Evolutionary conservation across 1,284 basidiomycete species (phyloP).

Genomic region (Apiotrichum akiyoshidainum): DNA sequence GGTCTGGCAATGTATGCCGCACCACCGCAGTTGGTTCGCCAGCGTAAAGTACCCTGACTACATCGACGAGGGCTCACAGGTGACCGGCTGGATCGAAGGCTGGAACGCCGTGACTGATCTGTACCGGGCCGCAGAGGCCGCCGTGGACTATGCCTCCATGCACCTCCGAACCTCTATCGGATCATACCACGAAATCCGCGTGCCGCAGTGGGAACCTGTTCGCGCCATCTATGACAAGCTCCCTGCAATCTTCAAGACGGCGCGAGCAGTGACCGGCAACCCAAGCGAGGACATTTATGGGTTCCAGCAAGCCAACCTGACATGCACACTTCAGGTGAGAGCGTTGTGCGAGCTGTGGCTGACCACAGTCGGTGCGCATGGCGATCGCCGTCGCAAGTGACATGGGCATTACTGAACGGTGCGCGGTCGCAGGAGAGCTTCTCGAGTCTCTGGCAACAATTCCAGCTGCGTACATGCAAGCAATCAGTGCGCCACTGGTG

Average conservation of each 20-base stretch:
- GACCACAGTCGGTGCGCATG: conserved; percentile 22
- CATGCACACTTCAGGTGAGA: conserved; percentile 20
- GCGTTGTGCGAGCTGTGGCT: background rate
- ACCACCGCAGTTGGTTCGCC: no score
- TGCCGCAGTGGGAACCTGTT: no score
- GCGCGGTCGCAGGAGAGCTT: conserved; percentile 24
- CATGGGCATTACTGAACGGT: conserved; percentile 18
- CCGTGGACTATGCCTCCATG: conserved; percentile 6
- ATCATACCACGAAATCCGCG: no score
- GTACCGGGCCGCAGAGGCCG: conserved; percentile 15
- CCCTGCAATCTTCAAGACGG: no score
- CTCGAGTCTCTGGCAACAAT: conserved; percentile 23
- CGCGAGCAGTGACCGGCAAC: conserved; percentile 16
- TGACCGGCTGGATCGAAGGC: conserved; percentile 12
- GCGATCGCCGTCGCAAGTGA: conserved; percentile 19
- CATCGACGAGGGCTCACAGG: no score
- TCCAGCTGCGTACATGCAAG: conserved; percentile 25
- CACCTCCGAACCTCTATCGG: background rate
- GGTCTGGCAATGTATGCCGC: no score
- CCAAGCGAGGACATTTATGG: conserved; percentile 18
- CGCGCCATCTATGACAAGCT: no score
- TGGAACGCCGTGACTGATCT: conserved; percentile 24
- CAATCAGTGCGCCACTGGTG: conserved; percentile 9
- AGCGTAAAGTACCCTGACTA: background rate
- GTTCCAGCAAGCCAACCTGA: conserved; percentile 27